A percentile compares a stretch with the other conserved stretches of the same genome.
Conservation (phyloP, 495 filamentous ascomycete genomes). For the Penicillium goetzii region DNA sequence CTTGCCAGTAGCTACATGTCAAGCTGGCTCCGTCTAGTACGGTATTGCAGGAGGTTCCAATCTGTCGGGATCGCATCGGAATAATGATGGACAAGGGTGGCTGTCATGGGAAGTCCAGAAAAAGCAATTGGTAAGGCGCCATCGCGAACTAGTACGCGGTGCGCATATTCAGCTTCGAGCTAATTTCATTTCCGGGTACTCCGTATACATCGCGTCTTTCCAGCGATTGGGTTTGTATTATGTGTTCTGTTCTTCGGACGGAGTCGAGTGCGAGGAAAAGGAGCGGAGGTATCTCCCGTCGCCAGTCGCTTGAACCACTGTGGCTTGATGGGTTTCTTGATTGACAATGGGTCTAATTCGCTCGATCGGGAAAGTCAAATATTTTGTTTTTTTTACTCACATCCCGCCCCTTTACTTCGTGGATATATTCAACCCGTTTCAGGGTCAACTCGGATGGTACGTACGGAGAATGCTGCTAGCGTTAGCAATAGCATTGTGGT, state of each 20-base stretch:
- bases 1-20: not conserved
- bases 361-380: slow-evolving; percentile 23
- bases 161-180: not conserved
- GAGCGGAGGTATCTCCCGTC: slow-evolving; percentile 1
- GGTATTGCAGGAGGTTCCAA: slow-evolving; percentile 9
- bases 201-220: not conserved
- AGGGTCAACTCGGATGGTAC: not conserved
- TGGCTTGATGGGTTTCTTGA: slow-evolving; percentile 1
- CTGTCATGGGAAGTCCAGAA: not conserved
- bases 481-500: not conserved
- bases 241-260: not conserved
- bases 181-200: too few relatives aligned
- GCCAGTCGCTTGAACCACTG: not conserved
- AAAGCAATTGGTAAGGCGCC: not conserved
- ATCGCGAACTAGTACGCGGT: not conserved
- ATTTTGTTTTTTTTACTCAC: not conserved
- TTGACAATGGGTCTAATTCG: slow-evolving; percentile 2
- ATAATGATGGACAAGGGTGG: slow-evolving; percentile 11
- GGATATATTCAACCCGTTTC: slow-evolving; percentile 5
- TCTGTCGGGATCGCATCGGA: slow-evolving; percentile 7
- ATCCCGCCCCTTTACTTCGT: not conserved
- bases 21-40: not conserved
- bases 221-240: not conserved
- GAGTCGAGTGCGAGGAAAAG: not conserved
- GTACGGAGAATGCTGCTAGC: not conserved